These are phyloP conservation scores for Alternaria sp. DNA, from an alignment of 2,329 filamentous ascomycete genomes.

Conservation along the genomic window DNA sequence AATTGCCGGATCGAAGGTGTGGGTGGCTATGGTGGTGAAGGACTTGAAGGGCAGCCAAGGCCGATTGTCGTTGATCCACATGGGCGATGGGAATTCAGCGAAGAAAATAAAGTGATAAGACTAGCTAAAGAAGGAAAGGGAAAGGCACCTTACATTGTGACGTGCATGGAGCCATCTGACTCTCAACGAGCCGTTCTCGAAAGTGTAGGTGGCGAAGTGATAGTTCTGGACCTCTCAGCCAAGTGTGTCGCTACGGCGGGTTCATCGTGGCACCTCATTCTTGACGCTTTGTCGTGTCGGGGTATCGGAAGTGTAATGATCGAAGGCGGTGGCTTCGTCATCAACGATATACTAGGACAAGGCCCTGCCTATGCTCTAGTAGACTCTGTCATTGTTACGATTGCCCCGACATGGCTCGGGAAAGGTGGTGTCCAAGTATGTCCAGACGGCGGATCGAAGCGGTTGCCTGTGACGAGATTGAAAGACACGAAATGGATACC, in stretches of 20 bases:
- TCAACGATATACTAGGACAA: slow-evolving; percentile 75
- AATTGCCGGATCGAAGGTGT: slow-evolving; percentile 78
- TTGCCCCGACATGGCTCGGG: slow-evolving; percentile 91
- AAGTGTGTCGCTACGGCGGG: neutral
- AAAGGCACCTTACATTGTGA: slow-evolving; percentile 75
- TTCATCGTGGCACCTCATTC: slow-evolving; percentile 11
- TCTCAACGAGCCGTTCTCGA: slow-evolving; percentile 44
- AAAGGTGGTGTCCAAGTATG: slow-evolving; percentile 80
- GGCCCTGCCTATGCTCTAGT: slow-evolving; percentile 57
- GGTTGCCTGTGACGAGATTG: slow-evolving; percentile 69
- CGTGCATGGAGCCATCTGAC: slow-evolving; percentile 13
- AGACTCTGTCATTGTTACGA: slow-evolving; percentile 82
- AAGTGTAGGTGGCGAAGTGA: slow-evolving; percentile 34
- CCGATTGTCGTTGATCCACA: slow-evolving; percentile 84
- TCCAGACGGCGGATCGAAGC: slow-evolving; percentile 65
- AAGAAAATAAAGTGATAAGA: slow-evolving; percentile 70
- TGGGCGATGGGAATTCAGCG: slow-evolving; percentile 72
- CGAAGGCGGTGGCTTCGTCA: slow-evolving; percentile 83
- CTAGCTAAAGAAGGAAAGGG: slow-evolving; percentile 71
- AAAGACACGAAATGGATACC: slow-evolving; percentile 75
- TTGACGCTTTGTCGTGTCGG: slow-evolving; percentile 11
- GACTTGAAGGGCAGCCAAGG: slow-evolving; percentile 71
- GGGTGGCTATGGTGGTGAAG: slow-evolving; percentile 63
- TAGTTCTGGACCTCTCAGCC: slow-evolving; percentile 11
- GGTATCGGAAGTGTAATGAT: slow-evolving; percentile 85